Evolutionary conservation across 176 grass and related monocot genomes (phyloP).

Genomic region (Zea luxurians): DNA sequence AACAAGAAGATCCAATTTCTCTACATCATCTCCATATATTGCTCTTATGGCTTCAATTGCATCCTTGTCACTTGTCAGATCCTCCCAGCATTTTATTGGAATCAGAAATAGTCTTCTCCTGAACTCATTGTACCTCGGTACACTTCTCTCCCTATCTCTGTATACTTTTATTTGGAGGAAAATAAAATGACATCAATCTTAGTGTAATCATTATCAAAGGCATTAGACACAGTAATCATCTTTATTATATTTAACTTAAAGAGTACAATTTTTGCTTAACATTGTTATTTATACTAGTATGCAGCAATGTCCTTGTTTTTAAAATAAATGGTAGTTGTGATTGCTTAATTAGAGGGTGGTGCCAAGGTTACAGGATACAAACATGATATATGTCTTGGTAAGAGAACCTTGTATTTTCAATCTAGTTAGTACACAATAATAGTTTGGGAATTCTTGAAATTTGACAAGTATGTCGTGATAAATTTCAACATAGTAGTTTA

Average conservation of each 20-base stretch:
- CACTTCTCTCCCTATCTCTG: constrained; percentile 54
- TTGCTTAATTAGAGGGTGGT: not conserved
- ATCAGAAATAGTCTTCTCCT: constrained; percentile 44
- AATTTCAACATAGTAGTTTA: constrained; percentile 38
- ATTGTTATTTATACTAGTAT: constrained; percentile 35
- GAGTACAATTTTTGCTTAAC: constrained; percentile 25
- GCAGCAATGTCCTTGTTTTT: constrained; percentile 8
- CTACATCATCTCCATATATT: constrained; percentile 60
- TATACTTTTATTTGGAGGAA: constrained; percentile 46
- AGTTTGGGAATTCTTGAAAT: constrained; percentile 21
- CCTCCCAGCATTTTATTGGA: constrained; percentile 59
- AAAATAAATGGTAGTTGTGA: constrained; percentile 18
- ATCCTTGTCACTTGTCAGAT: constrained; percentile 58
- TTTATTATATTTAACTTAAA: constrained; percentile 25
- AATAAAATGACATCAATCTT: constrained; percentile 28
- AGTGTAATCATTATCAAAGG: constrained; percentile 21
- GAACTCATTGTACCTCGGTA: constrained; percentile 62
- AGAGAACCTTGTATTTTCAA: constrained; percentile 31
- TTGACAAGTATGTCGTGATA: constrained; percentile 20
- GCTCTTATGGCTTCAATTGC: constrained; percentile 39
- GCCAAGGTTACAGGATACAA: constrained; percentile 15
- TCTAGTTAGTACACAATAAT: constrained; percentile 17
- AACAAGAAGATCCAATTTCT: constrained; percentile 68
- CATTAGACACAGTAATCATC: constrained; percentile 24
- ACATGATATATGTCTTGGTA: constrained; percentile 12